Conservation (phyloP, 2,329 filamentous ascomycete genomes). For the Neonectria magnoliae region DNA sequence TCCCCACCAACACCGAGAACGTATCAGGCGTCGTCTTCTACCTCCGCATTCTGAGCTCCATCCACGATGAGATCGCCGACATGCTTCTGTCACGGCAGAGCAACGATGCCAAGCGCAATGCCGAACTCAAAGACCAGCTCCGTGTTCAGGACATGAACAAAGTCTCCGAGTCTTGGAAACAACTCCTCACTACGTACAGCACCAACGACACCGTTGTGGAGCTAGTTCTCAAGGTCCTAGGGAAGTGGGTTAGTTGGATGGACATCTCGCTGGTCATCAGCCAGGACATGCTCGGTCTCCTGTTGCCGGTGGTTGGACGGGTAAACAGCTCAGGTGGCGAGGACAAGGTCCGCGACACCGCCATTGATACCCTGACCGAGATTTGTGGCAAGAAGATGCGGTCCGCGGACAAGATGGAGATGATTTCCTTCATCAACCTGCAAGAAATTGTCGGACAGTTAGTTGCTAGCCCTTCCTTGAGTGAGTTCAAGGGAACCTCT, state of each 20-base stretch:
- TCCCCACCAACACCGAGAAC: constrained; percentile 74
- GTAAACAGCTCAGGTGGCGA: constrained; percentile 68
- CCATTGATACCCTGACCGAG: constrained; percentile 94
- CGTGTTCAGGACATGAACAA: constrained; percentile 88
- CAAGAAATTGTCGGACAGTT: constrained; percentile 87
- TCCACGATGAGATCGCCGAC: constrained; percentile 98
- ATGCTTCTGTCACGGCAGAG: constrained; percentile 82
- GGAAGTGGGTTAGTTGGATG: constrained; percentile 98
- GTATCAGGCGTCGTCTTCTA: constrained; percentile 83
- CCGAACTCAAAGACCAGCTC: constrained; percentile 89
- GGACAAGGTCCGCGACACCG: constrained; percentile 87
- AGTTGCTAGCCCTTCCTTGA: constrained; percentile 81
- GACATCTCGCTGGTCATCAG: constrained; percentile 95
- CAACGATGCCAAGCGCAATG: constrained; percentile 85
- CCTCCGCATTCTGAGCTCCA: constrained; percentile 84
- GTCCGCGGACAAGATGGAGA: constrained; percentile 88
- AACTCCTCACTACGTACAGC: constrained; percentile 83
- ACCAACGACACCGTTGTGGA: constrained; percentile 80
- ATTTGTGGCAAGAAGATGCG: constrained; percentile 99
- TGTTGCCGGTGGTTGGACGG: constrained; percentile 89
- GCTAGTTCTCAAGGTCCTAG: constrained; percentile 89
- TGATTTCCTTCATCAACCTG: constrained; percentile 91
- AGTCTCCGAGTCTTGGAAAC: constrained; percentile 90
- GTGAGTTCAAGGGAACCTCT: constrained; percentile 80
- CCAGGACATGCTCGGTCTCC: constrained; percentile 82